phyloP scores from a whole-genome alignment of 1,284 basidiomycete species.

The Papiliotrema laurentii region DNA sequence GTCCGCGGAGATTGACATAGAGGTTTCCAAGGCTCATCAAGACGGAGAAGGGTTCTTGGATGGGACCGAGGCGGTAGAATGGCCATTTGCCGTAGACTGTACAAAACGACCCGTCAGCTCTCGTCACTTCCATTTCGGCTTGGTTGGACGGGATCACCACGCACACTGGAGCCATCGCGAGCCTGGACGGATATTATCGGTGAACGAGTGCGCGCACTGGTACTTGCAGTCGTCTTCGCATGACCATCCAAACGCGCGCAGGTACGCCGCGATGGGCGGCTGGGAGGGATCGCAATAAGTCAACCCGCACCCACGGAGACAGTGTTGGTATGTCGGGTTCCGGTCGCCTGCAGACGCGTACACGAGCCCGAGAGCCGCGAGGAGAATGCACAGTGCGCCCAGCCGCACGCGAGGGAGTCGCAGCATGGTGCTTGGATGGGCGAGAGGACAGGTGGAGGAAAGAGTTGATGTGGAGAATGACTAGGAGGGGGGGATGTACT shows the following conservation, averaged over 20 bases:
- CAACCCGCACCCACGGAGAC: constrained; percentile 47
- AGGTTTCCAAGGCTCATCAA: constrained; percentile 80
- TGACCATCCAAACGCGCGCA: constrained; percentile 57
- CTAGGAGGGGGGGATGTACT: no score
- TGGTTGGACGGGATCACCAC: constrained; percentile 4
- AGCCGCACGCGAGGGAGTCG: background rate
- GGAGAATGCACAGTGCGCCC: constrained; percentile 6
- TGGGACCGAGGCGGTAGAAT: constrained; percentile 75
- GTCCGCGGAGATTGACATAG: constrained; percentile 62
- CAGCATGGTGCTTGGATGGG: background rate
- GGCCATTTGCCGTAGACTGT: constrained; percentile 90
- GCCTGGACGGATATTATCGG: constrained; percentile 55
- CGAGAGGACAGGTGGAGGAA: no score
- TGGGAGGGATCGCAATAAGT: constrained; percentile 49
- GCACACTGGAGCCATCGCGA: constrained; percentile 60
- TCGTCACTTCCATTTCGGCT: no score
- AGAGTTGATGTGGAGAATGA: no score
- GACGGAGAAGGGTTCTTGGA: constrained; percentile 93
- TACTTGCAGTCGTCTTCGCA: constrained; percentile 88
- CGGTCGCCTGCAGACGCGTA: constrained; percentile 60
- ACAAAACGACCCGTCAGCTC: no score
- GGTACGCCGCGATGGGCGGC: constrained; percentile 53
- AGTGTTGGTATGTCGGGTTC: constrained; percentile 55
- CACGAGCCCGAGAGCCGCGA: constrained; percentile 12
- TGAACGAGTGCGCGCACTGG: constrained; percentile 77